Conservation (phyloP, 2,329 filamentous ascomycete species). For the Pestalotiopsis sp. region DNA sequence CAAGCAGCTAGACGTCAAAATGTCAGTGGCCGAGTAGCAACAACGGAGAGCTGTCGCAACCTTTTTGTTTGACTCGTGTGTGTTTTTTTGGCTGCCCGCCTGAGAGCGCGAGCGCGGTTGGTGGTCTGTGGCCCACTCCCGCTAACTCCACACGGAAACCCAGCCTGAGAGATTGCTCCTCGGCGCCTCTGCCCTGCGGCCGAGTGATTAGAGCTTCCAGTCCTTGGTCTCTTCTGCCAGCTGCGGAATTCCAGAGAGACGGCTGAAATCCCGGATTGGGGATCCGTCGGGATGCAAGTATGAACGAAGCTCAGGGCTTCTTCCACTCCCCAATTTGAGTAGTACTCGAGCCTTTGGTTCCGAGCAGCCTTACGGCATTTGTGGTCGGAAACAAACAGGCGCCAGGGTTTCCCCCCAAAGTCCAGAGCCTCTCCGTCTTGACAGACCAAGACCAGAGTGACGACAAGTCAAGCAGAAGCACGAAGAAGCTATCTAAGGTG, state of each 20-base stretch:
- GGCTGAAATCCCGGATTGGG: neutral
- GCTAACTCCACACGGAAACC: neutral
- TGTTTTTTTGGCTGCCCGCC: neutral
- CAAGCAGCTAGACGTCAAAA: neutral
- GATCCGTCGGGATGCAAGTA: neutral
- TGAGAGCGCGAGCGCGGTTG: neutral
- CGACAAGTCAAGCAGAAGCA: constrained; percentile 2
- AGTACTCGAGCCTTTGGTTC: neutral
- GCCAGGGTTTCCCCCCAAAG: neutral
- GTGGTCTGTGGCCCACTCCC: constrained; percentile 2
- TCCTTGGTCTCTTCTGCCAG: neutral
- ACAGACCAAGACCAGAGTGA: neutral
- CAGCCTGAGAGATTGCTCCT: neutral
- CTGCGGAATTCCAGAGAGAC: neutral
- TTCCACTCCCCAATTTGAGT: neutral
- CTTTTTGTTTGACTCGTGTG: neutral
- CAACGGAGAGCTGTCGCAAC: neutral
- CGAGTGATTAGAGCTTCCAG: neutral
- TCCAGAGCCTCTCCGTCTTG: neutral
- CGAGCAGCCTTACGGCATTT: neutral
- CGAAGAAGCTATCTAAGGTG: constrained; percentile 9
- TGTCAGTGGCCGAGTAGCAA: neutral
- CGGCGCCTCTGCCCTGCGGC: neutral
- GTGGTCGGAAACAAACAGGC: neutral
- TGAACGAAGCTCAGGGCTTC: neutral